Base-by-base conservation (phyloP, 805 yeast genomes). In the Wickerhamomyces mucosus region DNA sequence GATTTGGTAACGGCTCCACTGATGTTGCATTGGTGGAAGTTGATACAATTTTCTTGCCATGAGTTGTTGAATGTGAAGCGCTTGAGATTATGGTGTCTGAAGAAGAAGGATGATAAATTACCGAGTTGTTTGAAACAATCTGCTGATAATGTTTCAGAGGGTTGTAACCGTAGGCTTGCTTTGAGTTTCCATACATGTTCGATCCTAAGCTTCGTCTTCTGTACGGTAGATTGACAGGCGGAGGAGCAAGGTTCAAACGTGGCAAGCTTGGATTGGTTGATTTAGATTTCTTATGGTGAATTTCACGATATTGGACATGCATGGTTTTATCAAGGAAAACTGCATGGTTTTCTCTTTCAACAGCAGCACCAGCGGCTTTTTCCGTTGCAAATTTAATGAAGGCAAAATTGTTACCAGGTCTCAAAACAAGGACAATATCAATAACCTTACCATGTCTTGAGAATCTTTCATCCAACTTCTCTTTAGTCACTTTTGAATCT, bases 291-390 rank as follows among this genome's bases (percentile, higher is more conserved):
- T 41, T 45, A 31, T 45, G 47, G 38, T 65, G 62, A 45, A 75
- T 55, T 51, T 81, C 92, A 35, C 82, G 70, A 50, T 78, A 82
- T 54, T 83, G 94, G 28, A 85, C 95, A 53, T 81, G 92, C 64
- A 85, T 79, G 7, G 89, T 78, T 51, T 69, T 77, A 36, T 72
- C 74, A 45, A 72, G 58, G 48, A 85, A 74, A 52, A 77, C 69
- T 3, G 94, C 67, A 55, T 84, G 94, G 50, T 86, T 84, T 49
- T 82, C 92, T 39, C 76, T 66, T 53, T 84, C 94, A 33, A 85
- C 83, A 2, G 95, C 95, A 29, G 82, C 67, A 5, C 92, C 94
- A 7, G 95, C 94, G 15, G 92, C 72, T 15, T 68, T 66, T 43
- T 78, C 86, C 9, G 67, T 61, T 21, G 61, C 63, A 47, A 61